A percentile compares a stretch with the other conserved stretches of the same genome.
These are phyloP conservation scores for Sphagnum fallax DNA, from an alignment of 228 moss, liverwort and hornwort species.

Conservation along the genomic window DNA sequence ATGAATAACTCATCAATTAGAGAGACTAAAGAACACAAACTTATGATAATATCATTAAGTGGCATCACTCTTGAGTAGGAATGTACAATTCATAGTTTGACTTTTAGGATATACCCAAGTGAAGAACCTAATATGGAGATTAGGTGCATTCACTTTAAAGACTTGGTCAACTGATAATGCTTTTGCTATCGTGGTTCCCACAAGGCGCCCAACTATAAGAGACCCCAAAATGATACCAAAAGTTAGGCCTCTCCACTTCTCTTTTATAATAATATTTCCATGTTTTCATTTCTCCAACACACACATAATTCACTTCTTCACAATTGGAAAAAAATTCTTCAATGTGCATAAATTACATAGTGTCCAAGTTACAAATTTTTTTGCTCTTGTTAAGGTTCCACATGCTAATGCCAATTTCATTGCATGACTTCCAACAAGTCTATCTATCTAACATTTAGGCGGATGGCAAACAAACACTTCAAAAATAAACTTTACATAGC, in stretches of 20 bases:
- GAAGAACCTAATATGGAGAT: slow-evolving; percentile 1
- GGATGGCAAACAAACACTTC: no score
- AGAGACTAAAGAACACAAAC: no score
- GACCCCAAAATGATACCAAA: slow-evolving; percentile 15
- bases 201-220: slow-evolving; percentile 9
- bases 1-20: no score
- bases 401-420: no score
- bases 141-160: slow-evolving; percentile 11
- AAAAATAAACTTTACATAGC: no score
- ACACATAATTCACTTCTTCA: no score
- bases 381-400: background rate
- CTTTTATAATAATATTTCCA: slow-evolving; percentile 19
- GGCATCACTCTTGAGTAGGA: no score
- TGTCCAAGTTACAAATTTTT: background rate
- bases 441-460: no score
- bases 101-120: background rate
- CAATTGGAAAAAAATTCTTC: no score
- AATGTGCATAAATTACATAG: background rate
- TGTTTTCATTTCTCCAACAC: background rate
- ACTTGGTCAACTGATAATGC: slow-evolving; percentile 11
- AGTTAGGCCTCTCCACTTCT: slow-evolving; percentile 14
- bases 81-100: no score
- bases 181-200: slow-evolving; percentile 16
- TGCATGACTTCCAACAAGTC: no score
- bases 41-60: no score